Percentiles rank a stretch among this genome's conserved stretches.
Conservation (phyloP, 352 stramenopile species). For the Phytophthora constricta region DNA sequence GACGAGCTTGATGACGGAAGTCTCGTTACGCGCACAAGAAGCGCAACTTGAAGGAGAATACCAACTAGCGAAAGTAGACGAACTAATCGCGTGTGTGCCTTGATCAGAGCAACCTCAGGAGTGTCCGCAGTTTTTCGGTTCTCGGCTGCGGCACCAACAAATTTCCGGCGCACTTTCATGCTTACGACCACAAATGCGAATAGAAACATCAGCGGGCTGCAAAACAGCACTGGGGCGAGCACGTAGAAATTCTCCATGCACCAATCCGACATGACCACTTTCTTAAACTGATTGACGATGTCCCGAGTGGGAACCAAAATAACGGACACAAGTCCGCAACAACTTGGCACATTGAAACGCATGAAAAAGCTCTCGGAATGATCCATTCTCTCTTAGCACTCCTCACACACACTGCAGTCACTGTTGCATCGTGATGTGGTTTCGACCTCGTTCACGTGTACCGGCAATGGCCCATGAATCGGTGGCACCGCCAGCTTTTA, state of each 20-base stretch:
- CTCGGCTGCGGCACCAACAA: constrained; percentile 13
- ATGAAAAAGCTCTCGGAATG: constrained; percentile 6
- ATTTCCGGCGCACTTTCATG: constrained; percentile 36
- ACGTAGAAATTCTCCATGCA: constrained; percentile 44
- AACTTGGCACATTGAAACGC: constrained; percentile 28
- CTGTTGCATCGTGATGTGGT: background rate
- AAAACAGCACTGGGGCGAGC: constrained; percentile 46
- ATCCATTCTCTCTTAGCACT: constrained; percentile 11
- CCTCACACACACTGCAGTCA: background rate
- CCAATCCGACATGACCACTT: constrained; percentile 51
- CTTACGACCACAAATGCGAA: constrained; percentile 39
- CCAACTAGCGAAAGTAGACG: constrained; percentile 52
- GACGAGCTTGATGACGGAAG: constrained; percentile 29
- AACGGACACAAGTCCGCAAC: constrained; percentile 13
- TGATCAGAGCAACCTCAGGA: constrained; percentile 64
- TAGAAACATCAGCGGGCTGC: constrained; percentile 49
- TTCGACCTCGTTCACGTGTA: background rate
- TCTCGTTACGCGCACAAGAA: constrained; percentile 32
- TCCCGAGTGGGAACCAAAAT: constrained; percentile 26
- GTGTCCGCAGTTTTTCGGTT: constrained; percentile 41
- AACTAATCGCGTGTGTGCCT: constrained; percentile 56
- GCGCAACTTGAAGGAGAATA: constrained; percentile 48
- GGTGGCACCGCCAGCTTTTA: constrained; percentile 49
- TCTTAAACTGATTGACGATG: constrained; percentile 2
- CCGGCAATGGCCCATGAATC: constrained; percentile 23